Evolutionary conservation across 345 rosid genomes (phyloP).

Genomic region (Eutrema heterophyllum): DNA sequence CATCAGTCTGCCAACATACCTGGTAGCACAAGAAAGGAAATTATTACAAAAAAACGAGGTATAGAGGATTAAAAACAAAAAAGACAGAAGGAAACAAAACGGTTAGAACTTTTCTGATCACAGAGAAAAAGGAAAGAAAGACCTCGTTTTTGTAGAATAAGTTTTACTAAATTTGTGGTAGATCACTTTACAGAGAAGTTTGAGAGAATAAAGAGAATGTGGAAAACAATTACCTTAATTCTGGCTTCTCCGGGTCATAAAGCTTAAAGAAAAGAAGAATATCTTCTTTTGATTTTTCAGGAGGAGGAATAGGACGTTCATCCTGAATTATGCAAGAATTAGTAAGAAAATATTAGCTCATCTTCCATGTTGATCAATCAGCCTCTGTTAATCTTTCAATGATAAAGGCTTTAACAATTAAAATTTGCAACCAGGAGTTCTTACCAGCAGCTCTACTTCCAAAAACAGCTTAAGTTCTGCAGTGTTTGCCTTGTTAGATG

Average conservation of each 20-base stretch:
- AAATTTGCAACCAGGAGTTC: constrained; percentile 5
- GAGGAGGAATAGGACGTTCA: constrained; percentile 55
- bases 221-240: constrained; percentile 49
- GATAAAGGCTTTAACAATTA: background rate
- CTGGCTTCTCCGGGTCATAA: constrained; percentile 74
- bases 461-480: constrained; percentile 86
- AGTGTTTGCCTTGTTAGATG: constrained; percentile 69
- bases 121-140: background rate
- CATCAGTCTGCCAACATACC: constrained; percentile 82
- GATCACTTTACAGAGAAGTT: background rate
- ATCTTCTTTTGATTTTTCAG: constrained; percentile 76
- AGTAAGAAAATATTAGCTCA: background rate
- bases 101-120: background rate
- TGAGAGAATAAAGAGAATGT: background rate
- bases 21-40: constrained; percentile 11
- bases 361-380: constrained; percentile 4
- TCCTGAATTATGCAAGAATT: constrained; percentile 46
- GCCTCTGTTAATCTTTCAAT: constrained; percentile 5
- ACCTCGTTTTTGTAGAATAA: background rate
- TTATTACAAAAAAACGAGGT: constrained; percentile 9
- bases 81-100: background rate
- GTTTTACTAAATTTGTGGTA: background rate
- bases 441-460: constrained; percentile 77
- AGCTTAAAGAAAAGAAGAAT: constrained; percentile 89
- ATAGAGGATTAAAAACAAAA: background rate